Base-by-base conservation (phyloP, 139 green algal genomes). In the Coelastrella sp. region DNA sequence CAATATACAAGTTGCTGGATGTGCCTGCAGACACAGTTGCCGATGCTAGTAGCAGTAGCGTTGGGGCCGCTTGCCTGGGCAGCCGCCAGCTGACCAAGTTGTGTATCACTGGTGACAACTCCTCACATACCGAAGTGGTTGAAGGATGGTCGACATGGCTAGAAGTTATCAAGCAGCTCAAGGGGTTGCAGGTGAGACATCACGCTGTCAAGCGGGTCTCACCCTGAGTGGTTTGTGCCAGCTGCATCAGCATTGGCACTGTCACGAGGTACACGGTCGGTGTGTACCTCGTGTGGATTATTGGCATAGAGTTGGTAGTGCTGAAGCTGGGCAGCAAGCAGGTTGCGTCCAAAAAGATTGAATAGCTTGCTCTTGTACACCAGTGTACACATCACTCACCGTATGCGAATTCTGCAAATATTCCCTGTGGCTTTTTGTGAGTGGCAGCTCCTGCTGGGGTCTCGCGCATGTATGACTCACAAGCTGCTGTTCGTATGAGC, bases 101-200 rank as follows among this genome's bases (percentile, higher is more conserved):
- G 68, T 80, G 47, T 4, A 73, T 88, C 22, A 68, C 83, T 20
- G 83, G 83, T 80, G 83, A 88, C 19, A 57, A 57, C 7, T 73
- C 83, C 6, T 58, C 65, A 13, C 83, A n/a, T 22, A 57, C 32
- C 0, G 83, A 88, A 54, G 66, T 57, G 19, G 32, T 58, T 22
- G 83, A 88, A 8, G 56, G 13, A 3, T 88, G 83, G 83, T 7
- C 66, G 0, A 60, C 23, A 13, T 88, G 83, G 83, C 58, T 81
- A 54, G 47, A 23, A 10, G 83, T 57, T 14, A n/a, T 88, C 2
- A 22, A 11, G 68, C 83, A 80, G 7, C 54, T 88, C 5, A 80
- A 11, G 20, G 20, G 2, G 0, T 32, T 88, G 54, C 83, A 88
- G 83, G 83, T 88, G 68, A 56, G 64, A 7, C 64, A 71, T 19